Evolutionary conservation across 768 basidiomycete genomes (phyloP), one percentile per base, ranked within the genome.

Genomic region (Austroboletus festivus): DNA sequence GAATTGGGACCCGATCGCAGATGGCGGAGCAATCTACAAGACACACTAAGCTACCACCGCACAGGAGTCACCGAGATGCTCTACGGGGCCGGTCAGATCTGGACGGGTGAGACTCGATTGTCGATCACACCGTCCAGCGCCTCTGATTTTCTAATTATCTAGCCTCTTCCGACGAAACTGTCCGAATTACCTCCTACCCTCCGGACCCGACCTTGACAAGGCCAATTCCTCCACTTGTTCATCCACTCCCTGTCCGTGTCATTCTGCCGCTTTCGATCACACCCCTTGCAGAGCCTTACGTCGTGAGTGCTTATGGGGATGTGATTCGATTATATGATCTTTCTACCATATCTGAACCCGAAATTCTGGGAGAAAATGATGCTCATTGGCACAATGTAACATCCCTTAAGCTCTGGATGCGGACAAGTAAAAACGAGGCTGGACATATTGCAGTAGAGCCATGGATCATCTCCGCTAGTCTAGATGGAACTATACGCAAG

Each of bases 381-480:
- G 93, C 81, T 6, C 95, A 97, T 61, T 91, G 86, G 81, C 91
- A 91, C 56, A 91, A 96, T 57, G 83, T 97, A 15, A 87, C 81
- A 4, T 81, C 78, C 5, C 68, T 98, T 44, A 76, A 77, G 23
- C 69, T 85, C 11, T 96, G 93, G 92, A 69, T 78, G 56, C 76
- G 83, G 23, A 71, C 64, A 46, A 71, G 69, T 7, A 62, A 67
- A 23, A 73, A 72, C 9, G 69, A 69, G 21, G 77, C 76, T 52
- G 73, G 73, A 8, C 67, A 60, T 45, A 74, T 71, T n/a, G 73
- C 71, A 53, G 62, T 80, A 12, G 89, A 91, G 57, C 81, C 85
- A 18, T 93, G 89, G 86, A 75, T 97, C 35, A 67, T 97, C 31
- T 93, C 85, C 50, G 77, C 84, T 0, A 85, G 92, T 61, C 68